Evolutionary conservation across 1,139 yeast species (phyloP), one percentile per base, ranked within the genome.

Genomic region (Kodamaea alishanica): DNA sequence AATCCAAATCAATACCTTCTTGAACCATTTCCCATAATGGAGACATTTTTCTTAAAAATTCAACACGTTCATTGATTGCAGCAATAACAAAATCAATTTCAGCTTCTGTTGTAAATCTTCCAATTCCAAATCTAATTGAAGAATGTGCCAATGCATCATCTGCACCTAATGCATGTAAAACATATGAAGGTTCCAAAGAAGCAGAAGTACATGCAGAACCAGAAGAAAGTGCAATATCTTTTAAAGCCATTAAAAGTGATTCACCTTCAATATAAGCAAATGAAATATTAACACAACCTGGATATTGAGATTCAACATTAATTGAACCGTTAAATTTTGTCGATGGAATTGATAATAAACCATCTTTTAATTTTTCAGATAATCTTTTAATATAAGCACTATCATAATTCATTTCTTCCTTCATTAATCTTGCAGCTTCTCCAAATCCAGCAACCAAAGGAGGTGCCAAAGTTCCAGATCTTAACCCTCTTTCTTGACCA

Each of bases 131-230:
- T 61, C 99, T 79, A 55, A 92, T 94, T 26, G 96, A 85, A 12
- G 97, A 89, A 63, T 92, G 99, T 5, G 99, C 98, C 53, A 92
- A 75, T 7, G 97, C 97, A 59, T 92, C 99, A 62, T 92, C 97
- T 20, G 96, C 96, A 38, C 99, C 99, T 38, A 92, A 73, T 1
- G 98, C 97, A 54, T 92, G 95, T 55, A 92, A 75, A 29, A 92
- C 99, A 55, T 92, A 92, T 2, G 96, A 87, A 24, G 99, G 99
- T 64, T 92, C 99, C 55, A 92, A 76, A 6, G 97, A 90, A 0
- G 98, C 97, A 27, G 97, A 90, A 6, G 99, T 92, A 73, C 99
- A 92, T 3, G 98, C 98, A n/a, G 97, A 88, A 27, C 98, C 98
- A 3, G 96, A 87, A 45, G 95, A 84, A 50, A 92, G 75, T 0